These are phyloP conservation scores for Mycena belliarum DNA, from an alignment of 768 basidiomycete species.

Conservation along the genomic window DNA sequence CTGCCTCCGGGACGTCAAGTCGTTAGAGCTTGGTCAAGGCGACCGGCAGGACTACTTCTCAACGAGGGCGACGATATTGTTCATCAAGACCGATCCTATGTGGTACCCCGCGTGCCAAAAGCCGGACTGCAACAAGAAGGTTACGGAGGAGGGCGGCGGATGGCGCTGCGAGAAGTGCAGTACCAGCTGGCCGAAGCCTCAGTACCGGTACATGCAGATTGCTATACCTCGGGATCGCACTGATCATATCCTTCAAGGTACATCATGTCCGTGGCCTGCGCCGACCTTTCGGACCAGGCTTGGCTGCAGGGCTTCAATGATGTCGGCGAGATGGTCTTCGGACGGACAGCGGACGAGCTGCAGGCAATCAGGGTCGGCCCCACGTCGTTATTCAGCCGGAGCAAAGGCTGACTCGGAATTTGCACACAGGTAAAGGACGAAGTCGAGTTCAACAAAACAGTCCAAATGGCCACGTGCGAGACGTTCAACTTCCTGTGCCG, in stretches of 20 bases:
- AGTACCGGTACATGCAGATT: constrained; percentile 89
- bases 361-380: constrained; percentile 62
- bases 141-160: constrained; percentile 60
- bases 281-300: constrained; percentile 86
- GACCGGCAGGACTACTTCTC: constrained; percentile 84
- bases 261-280: constrained; percentile 81
- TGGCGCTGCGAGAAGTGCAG: constrained; percentile 97
- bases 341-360: constrained; percentile 77
- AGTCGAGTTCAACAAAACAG: constrained; percentile 51
- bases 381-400: neutral
- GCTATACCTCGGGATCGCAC: neutral
- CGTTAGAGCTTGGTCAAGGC: constrained; percentile 68
- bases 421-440: constrained; percentile 58
- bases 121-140: constrained; percentile 87
- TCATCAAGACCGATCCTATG: constrained; percentile 80
- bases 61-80: constrained; percentile 79
- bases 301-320: constrained; percentile 99
- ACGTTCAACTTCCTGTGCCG: constrained; percentile 83
- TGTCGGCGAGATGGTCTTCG: constrained; percentile 74
- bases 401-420: neutral
- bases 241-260: constrained; percentile 53
- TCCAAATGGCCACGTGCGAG: constrained; percentile 67
- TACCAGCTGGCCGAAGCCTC: constrained; percentile 64
- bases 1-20: constrained; percentile 76
- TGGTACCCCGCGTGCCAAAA: constrained; percentile 88